phyloP scores from a whole-genome alignment of 495 filamentous ascomycete species.

The Polyplosphaeria fusca region DNA sequence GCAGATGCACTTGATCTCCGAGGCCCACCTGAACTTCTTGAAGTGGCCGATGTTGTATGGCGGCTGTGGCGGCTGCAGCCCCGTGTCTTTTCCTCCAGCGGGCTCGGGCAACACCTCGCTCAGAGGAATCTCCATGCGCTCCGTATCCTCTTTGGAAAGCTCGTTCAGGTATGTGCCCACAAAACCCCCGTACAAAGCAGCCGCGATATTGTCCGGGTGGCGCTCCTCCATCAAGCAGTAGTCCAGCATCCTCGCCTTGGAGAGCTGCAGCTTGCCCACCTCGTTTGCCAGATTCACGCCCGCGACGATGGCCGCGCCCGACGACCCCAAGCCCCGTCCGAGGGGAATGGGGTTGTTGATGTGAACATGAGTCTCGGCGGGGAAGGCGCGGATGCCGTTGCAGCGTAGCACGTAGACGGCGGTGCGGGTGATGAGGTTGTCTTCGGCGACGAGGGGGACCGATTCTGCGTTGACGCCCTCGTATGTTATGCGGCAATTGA shows the following conservation, averaged over 20 bases:
- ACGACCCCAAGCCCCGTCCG: constrained; percentile 84
- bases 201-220: constrained; percentile 95
- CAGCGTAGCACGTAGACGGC: constrained; percentile 91
- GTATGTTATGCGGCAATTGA: constrained; percentile 88
- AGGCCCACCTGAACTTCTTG: constrained; percentile 84
- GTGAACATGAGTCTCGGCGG: constrained; percentile 80
- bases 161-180: constrained; percentile 93
- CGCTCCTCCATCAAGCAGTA: constrained; percentile 95
- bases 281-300: constrained; percentile 89
- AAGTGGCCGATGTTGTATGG: constrained; percentile 88
- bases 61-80: constrained; percentile 77
- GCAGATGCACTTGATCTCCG: constrained; percentile 89
- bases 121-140: constrained; percentile 86
- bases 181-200: constrained; percentile 93
- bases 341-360: constrained; percentile 92
- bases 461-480: constrained; percentile 76
- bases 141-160: constrained; percentile 77
- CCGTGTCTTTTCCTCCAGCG: constrained; percentile 83
- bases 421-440: constrained; percentile 86
- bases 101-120: constrained; percentile 87
- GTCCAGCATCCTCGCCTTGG: constrained; percentile 81
- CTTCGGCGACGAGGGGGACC: constrained; percentile 72
- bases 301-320: constrained; percentile 89
- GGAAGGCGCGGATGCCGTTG: constrained; percentile 78
- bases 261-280: constrained; percentile 74